Base-by-base conservation (phyloP, 495 filamentous ascomycete genomes). In the Letharia lupina region DNA sequence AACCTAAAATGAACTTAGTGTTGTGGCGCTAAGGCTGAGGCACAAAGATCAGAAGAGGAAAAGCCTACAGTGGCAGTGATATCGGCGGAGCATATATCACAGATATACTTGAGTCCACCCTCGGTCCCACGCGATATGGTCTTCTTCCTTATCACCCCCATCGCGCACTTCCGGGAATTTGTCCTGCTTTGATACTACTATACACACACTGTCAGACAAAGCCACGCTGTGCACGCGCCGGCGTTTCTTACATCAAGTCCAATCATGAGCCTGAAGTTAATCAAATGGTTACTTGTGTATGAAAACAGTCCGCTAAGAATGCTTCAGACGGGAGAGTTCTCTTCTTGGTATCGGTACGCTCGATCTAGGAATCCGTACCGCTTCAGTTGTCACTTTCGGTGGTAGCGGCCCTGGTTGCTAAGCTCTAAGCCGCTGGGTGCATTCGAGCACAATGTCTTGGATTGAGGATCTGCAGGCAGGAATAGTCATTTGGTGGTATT, bases 81-180 rank as follows among this genome's bases (percentile, higher is more conserved):
- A 74, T 99, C 94, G 66, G 88, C 87, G 50, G 90, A 94, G 74
- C 94, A 99, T 70, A 96, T 86, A 76, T 99, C 93, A 80, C 93
- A 98, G 63, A 96, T 89, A 71, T 91, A 96, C 73, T 96, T 95
- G 57, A 93, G 88, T 65, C 93, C 93, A 31, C 93, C 92, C 72
- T 96, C 93, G 15, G 89, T 93, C 56, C 91, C 91, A 72, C 91
- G 85, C 66, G 88, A 84, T 68, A 90, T 90, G 65, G 91, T 93
- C 79, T 96, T 97, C 83, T 96, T 96, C 74, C 91, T 87, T 77
- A 97, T 96, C 74, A 96, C 89, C 73, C 93, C 93, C 93, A 98
- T 98, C 15, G 62, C 52, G 10, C 15, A 44, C 7, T 54, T 64
- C 13, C 41, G 13, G 52, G 18, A 47, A 20, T 13, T 59, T 35